Evolutionary conservation across 495 filamentous ascomycete genomes (phyloP).

Genomic region (Penicillium cosmopolitanum): DNA sequence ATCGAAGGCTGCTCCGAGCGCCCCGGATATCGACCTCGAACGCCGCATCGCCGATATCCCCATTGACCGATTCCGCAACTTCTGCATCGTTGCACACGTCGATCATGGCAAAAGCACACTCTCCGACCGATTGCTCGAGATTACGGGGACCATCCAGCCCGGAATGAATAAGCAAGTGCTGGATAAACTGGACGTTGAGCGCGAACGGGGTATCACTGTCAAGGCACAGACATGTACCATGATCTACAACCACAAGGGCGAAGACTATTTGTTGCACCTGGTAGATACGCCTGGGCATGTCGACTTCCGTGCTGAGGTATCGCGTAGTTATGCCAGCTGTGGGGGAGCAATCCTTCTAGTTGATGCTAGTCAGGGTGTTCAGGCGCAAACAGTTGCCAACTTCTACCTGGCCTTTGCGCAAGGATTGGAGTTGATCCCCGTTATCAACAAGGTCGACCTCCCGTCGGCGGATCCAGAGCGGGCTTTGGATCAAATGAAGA

Average conservation of each 20-base stretch:
- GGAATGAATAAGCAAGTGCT: slow-evolving; percentile 93
- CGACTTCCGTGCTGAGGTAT: slow-evolving; percentile 95
- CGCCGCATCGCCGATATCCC: slow-evolving; percentile 84
- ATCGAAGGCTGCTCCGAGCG: slow-evolving; percentile 27
- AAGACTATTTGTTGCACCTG: slow-evolving; percentile 91
- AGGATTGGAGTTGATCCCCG: slow-evolving; percentile 81
- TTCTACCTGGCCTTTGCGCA: slow-evolving; percentile 97
- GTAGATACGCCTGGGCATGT: slow-evolving; percentile 98
- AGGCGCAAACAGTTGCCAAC: slow-evolving; percentile 95
- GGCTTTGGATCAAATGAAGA: slow-evolving; percentile 82
- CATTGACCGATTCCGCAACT: slow-evolving; percentile 87
- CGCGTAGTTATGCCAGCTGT: slow-evolving; percentile 91
- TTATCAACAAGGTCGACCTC: slow-evolving; percentile 96
- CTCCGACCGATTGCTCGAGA: slow-evolving; percentile 86
- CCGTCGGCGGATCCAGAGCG: slow-evolving; percentile 82
- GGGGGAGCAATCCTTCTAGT: slow-evolving; percentile 91
- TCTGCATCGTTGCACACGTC: slow-evolving; percentile 98
- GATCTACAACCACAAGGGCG: slow-evolving; percentile 84
- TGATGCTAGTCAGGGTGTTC: slow-evolving; percentile 90
- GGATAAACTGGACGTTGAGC: slow-evolving; percentile 95
- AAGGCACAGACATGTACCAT: slow-evolving; percentile 99
- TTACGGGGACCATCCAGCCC: slow-evolving; percentile 89
- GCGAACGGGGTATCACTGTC: slow-evolving; percentile 95
- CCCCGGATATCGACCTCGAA: slow-evolving; percentile 64
- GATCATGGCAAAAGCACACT: slow-evolving; percentile 98